Base-by-base conservation (phyloP, 495 filamentous ascomycete species). In the Penicillium odoratum region DNA sequence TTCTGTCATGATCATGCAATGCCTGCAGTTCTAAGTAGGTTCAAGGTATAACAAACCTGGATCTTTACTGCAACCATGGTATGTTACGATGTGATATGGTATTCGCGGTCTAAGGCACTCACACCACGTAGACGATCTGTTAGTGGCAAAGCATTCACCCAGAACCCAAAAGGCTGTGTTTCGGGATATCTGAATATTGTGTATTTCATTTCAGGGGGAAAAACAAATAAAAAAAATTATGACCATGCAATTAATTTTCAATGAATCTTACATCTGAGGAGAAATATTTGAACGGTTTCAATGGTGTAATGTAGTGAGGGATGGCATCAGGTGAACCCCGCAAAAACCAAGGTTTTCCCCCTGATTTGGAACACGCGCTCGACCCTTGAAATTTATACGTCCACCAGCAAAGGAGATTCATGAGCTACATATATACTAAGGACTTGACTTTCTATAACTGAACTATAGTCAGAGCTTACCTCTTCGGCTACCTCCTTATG, bases 271-370 rank as follows among this genome's bases (percentile, higher is more conserved):
- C 31, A 33, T 33, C 30, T 21, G 21, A 21, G 21, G 21, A 21
- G 30, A 9, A 33, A 33, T 33, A 33, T 33, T 33, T 33, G 6
- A 33, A 40, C 16, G 13, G 38, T 6, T 16, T 40, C 2, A 28
- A 29, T 53, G 51, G 38, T 53, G 51, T 40, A 16, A 53, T 53
- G 6, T 11, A 28, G 18, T 13, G 16, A n/a, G 4, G 25, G 40
- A 53, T 53, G 8, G 51, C 51, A 42, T 53, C 34, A 44, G 51
- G 21, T 36, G 33, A 44, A 47, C 44, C 44, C 44, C 44, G 21
- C 44, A 47, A 47, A 28, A 28, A 48, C 33, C 33, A 8, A 11
- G 8, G 9, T 36, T 36, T 36, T 36, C 9, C 53, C 38, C 13
- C 38, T 16, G 38, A 40, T 15, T 13, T 40, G 5, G 5, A 40